A percentile compares a stretch with the other conserved stretches of the same genome.
Evolutionary conservation across 768 basidiomycete genomes (phyloP).

Genomic region (Phlebiopsis flavidoalba): DNA sequence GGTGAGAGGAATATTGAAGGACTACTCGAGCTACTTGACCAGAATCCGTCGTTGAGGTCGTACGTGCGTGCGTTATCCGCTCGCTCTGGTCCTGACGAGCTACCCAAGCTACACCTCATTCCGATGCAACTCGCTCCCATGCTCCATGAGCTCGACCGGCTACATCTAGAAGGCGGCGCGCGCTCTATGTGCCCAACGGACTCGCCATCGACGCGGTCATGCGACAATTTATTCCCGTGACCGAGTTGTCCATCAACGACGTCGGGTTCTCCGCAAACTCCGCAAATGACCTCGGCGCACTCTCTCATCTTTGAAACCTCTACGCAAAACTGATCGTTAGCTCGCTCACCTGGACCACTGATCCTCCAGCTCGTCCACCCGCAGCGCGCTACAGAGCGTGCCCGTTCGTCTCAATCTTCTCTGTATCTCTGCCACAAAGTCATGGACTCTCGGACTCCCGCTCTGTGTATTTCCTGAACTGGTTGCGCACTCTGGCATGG

Average conservation of each 20-base stretch:
- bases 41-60: neutral
- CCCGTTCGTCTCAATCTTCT: neutral
- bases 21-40: neutral
- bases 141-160: neutral
- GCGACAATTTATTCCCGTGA: neutral
- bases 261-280: neutral
- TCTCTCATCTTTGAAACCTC: neutral
- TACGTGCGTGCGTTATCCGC: neutral
- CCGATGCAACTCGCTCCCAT: neutral
- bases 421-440: neutral
- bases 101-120: neutral
- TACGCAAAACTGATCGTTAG: neutral
- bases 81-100: neutral
- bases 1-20: neutral
- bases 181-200: neutral
- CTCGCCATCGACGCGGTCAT: neutral
- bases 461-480: neutral
- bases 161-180: neutral
- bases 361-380: neutral
- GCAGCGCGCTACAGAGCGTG: neutral
- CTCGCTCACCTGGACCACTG: neutral
- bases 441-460: neutral
- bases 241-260: neutral
- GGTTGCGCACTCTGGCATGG: neutral
- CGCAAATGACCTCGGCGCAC: neutral